phyloP scores from a whole-genome alignment of 768 basidiomycete species.

The Kwoniella sp. region DNA sequence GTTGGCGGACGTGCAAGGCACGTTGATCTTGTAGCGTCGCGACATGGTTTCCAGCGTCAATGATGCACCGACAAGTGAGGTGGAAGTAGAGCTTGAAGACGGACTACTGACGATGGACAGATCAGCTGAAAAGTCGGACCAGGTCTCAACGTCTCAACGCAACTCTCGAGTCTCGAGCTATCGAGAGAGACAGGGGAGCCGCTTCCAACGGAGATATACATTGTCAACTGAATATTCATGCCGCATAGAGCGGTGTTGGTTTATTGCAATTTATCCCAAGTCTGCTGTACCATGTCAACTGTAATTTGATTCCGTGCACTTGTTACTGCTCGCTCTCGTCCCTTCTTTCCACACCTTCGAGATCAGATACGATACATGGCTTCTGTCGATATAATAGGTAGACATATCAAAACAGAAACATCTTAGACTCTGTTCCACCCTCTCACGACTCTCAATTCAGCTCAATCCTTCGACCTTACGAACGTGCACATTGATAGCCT shows the following conservation, averaged over 20 bases:
- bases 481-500: constrained; percentile 16
- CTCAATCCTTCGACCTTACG: too few species aligned
- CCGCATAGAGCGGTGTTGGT: background rate
- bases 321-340: background rate
- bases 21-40: constrained; percentile 66
- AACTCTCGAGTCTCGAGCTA: constrained; percentile 2
- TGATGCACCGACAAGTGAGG: background rate
- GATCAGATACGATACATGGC: background rate
- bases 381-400: background rate
- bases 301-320: background rate
- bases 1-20: constrained; percentile 98
- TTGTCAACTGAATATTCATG: background rate
- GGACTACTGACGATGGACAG: too few species aligned
- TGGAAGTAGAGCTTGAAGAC: too few species aligned
- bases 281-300: background rate
- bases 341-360: background rate
- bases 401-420: too few species aligned
- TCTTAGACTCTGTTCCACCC: too few species aligned
- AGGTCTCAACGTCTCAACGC: too few species aligned
- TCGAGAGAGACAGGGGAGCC: background rate
- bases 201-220: background rate
- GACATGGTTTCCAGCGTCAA: constrained; percentile 19
- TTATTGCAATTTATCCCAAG: constrained; percentile 2
- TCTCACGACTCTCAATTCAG: background rate
- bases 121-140: constrained; percentile 5